Evolutionary conservation across 306 rosid species (phyloP), one percentile per base, ranked within the genome.

Genomic region (Fragaria iinumae): DNA sequence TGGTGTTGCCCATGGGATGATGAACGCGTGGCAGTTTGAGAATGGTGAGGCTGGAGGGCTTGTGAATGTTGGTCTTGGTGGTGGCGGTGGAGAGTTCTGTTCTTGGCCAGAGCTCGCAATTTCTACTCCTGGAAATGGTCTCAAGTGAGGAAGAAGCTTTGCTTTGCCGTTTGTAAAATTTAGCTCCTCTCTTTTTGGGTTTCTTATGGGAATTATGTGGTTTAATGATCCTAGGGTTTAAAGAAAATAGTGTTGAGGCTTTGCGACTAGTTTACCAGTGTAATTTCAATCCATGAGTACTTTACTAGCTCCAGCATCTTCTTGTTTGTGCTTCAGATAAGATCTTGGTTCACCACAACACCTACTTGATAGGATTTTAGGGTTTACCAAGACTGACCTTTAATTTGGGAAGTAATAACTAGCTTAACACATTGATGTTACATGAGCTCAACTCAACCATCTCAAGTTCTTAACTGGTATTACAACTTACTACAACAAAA

Each of bases 91-190:
- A 1, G 98, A 96, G 11, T 89, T 91, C 85, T 89, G 94, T 86
- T 78, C 96, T 29, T 96, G 99, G 98, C 93, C 97, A 12, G 98
- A 96, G 21, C 83, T 89, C 38, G 98, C 93, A 0, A 92, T 96
- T 80, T 96, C 99, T 29, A 89, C 98, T 23, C 96, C 93, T 8
- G 96, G 90, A 36, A 89, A 86, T 85, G 89, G 89, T 73, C 90
- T 96, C 39, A 91, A 96, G 75, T 96, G 87, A 62, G 29, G 63
- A 56, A 56, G 29, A 92, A 18, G 72, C 55, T 62, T 29, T 72
- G 1, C 0, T 53, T 23, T 48, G 47, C 27, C 47, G 8, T 44
- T 44, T 38, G 70, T 66, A 39, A 17, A 32, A 66, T 27, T 75
- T 56, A 43, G 41, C 41, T 52, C 21, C 18, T 10, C 17, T 10